Conservation (phyloP, 2,329 filamentous ascomycete genomes). For the Alternaria novae-zelandiae region DNA sequence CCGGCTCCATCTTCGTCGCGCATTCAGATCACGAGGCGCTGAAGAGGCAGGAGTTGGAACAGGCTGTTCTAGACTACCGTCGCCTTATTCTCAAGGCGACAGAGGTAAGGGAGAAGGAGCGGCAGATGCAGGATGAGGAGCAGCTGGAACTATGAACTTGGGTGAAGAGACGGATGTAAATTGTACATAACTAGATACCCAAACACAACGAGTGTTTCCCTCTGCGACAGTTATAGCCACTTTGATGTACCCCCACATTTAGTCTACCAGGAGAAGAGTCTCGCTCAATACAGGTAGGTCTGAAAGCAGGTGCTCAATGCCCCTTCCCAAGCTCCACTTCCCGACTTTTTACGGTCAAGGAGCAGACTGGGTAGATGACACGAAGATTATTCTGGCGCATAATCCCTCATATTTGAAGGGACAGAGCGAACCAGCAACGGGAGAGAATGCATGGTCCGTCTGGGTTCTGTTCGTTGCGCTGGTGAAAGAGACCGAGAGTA, state of each 20-base stretch:
- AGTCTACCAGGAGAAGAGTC: slow-evolving; percentile 44
- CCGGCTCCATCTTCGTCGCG: slow-evolving; percentile 79
- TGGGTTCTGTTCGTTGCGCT: slow-evolving; percentile 42
- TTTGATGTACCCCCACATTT: slow-evolving; percentile 40
- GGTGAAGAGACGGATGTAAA: background rate
- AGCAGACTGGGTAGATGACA: slow-evolving; percentile 13
- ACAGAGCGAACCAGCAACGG: slow-evolving; percentile 34
- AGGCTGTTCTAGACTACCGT: slow-evolving; percentile 80
- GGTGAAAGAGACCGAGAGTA: slow-evolving; percentile 13
- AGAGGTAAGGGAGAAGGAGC: slow-evolving; percentile 30
- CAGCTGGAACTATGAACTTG: slow-evolving; percentile 33
- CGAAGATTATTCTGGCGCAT: slow-evolving; percentile 35
- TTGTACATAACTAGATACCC: background rate
- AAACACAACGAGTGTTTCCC: background rate
- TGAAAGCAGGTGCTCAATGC: slow-evolving; percentile 34
- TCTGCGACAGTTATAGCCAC: no score
- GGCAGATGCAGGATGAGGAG: background rate
- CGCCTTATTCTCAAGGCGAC: slow-evolving; percentile 49
- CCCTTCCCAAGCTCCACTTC: slow-evolving; percentile 19
- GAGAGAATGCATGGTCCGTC: slow-evolving; percentile 23
- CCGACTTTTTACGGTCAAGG: background rate
- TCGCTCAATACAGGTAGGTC: slow-evolving; percentile 41
- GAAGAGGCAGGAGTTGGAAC: slow-evolving; percentile 75
- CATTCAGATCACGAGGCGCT: slow-evolving; percentile 85
- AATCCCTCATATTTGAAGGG: slow-evolving; percentile 2